These are phyloP conservation scores for Thraustotheca clavata DNA, from an alignment of 352 stramenopile species.

Conservation along the genomic window DNA sequence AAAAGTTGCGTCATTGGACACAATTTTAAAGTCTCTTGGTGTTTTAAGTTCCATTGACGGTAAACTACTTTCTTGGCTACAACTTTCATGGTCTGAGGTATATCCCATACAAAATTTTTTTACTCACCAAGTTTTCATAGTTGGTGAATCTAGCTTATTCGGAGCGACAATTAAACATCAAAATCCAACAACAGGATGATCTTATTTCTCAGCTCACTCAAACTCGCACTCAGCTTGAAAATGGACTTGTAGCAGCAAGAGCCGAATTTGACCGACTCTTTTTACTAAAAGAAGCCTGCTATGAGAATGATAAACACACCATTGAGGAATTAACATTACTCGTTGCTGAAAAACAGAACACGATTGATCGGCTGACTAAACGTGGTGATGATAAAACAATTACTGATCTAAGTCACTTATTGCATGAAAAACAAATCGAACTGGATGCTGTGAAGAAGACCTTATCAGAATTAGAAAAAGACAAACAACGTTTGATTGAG, in stretches of 20 bases:
- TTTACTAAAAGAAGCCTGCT: conserved; percentile 38
- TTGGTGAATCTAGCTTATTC: conserved; percentile 38
- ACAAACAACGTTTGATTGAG: conserved; percentile 17
- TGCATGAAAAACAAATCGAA: background rate
- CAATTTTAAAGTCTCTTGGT: background rate
- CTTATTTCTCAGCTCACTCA: conserved; percentile 43
- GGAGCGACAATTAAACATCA: conserved; percentile 32
- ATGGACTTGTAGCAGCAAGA: conserved; percentile 42
- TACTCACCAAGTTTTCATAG: background rate
- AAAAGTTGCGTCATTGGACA: background rate
- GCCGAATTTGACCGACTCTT: conserved; percentile 66
- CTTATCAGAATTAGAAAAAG: conserved; percentile 10
- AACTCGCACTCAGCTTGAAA: conserved; percentile 48
- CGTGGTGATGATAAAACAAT: conserved; percentile 1
- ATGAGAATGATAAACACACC: conserved; percentile 32
- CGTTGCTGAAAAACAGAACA: conserved; percentile 2
- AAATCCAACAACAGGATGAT: conserved; percentile 32
- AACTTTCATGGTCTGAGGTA: conserved; percentile 15
- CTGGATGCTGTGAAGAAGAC: background rate
- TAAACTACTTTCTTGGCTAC: conserved; percentile 4
- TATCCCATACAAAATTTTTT: background rate
- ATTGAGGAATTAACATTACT: conserved; percentile 27
- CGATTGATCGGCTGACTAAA: background rate
- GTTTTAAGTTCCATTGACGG: background rate
- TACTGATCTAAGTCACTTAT: conserved; percentile 12